A percentile compares a stretch with the other conserved stretches of the same genome.
These are phyloP conservation scores for Elasticomyces elasticus DNA, from an alignment of 495 filamentous ascomycete genomes.

Conservation along the genomic window DNA sequence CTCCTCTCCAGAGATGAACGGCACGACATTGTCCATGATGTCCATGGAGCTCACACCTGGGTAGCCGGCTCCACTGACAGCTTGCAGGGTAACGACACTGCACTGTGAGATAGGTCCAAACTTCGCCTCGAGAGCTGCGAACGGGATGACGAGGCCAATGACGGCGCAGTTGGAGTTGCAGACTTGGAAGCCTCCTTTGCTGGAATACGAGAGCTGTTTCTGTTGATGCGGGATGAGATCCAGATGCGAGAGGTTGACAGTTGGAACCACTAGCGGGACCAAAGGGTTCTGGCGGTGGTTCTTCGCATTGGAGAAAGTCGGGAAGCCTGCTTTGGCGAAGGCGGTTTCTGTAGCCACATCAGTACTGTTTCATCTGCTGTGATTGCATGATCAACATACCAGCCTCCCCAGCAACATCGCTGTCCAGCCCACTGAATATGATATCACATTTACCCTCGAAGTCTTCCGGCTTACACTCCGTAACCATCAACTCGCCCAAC, in stretches of 20 bases:
- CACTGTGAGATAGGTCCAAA: slow-evolving; percentile 35
- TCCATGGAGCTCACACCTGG: slow-evolving; percentile 39
- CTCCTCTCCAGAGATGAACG: slow-evolving; percentile 37
- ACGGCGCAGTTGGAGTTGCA: slow-evolving; percentile 42
- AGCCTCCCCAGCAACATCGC: slow-evolving; percentile 37
- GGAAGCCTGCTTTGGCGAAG: slow-evolving; percentile 33
- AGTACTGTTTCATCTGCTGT: not conserved
- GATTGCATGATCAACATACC: slow-evolving; percentile 22
- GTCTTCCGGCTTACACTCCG: slow-evolving; percentile 31
- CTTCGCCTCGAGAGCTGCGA: slow-evolving; percentile 33
- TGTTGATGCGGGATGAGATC: slow-evolving; percentile 33
- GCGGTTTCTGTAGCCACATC: slow-evolving; percentile 30
- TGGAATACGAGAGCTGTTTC: slow-evolving; percentile 24
- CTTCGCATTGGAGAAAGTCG: slow-evolving; percentile 38
- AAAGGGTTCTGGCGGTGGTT: slow-evolving; percentile 37
- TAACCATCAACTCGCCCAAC: slow-evolving; percentile 34
- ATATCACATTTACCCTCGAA: slow-evolving; percentile 35
- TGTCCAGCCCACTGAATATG: slow-evolving; percentile 37
- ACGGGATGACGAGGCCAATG: slow-evolving; percentile 37
- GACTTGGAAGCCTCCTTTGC: slow-evolving; percentile 35
- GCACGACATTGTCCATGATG: slow-evolving; percentile 38
- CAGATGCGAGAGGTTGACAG: slow-evolving; percentile 35
- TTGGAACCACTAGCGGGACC: slow-evolving; percentile 38
- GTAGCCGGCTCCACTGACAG: slow-evolving; percentile 37
- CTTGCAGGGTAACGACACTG: slow-evolving; percentile 38